Evolutionary conservation across 768 basidiomycete species (phyloP), one percentile per base, ranked within the genome.

Genomic region (Lyophyllum atratum): DNA sequence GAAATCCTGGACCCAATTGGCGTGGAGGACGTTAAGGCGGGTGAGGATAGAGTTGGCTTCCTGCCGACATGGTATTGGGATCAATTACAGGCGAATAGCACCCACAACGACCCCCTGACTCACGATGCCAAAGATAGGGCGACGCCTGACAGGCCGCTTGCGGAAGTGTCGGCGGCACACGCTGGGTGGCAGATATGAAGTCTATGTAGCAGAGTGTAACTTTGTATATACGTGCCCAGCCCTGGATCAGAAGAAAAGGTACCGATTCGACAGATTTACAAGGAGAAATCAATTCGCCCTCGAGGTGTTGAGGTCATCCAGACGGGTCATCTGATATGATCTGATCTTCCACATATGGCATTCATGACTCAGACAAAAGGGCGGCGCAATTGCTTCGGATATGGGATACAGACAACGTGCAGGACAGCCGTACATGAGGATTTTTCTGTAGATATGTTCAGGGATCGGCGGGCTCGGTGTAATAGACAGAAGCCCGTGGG

Each of bases 21-120:
- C 10, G 72, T 84, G 28, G 75, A 72, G 44, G 89, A 89, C 17
- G 88, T 91, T 1, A 73, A 73, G 56, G 81, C 75, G 22, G 84
- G 83, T 4, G 90, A 92, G 69, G 87, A 90, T 51, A 74, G 92
- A 48, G 80, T 90, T 21, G 92, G 92, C n/a, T 89, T 93, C 62
- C 65, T 93, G 39, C 92, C 92, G 10, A 76, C 70, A 59, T 89
- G 86, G 86, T 93, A 86, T 70, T 89, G 79, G 79, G 69, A 77
- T 17, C 75, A 79, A 63, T 59, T 75, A 19, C 58, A 61, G 19
- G 31, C 56, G 46, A 33, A 24, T 21, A 34, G 43, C 43, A 31
- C 44, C 45, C 40, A 42, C 45, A 54, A 49, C 44, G 51, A 54
- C 21, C 49, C 47, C 17, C 34, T 19, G 49, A 47, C 39, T 10